Conservation (phyloP, 1,284 basidiomycete genomes). For the Ceraceosorus bombacis region DNA sequence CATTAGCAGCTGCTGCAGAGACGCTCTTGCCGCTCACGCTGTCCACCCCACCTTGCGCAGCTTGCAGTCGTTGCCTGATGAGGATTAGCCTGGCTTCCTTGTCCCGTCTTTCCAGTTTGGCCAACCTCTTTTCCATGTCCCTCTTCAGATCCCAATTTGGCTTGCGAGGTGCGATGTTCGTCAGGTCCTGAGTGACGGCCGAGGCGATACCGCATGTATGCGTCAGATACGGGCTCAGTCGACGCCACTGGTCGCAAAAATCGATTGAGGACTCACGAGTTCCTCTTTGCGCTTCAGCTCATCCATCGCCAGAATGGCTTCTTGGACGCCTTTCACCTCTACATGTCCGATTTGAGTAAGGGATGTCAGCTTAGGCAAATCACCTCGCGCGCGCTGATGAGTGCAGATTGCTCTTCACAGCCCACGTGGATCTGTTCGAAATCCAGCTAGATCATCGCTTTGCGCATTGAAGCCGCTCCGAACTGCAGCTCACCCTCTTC, state of each 20-base stretch:
- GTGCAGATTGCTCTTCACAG: too few relatives aligned
- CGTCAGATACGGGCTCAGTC: background rate
- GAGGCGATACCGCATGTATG: background rate
- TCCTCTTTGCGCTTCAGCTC: conserved; percentile 75
- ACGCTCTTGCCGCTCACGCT: too few relatives aligned
- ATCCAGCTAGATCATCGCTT: too few relatives aligned
- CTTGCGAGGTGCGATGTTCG: conserved; percentile 92
- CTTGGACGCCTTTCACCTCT: conserved; percentile 68
- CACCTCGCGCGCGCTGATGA: too few relatives aligned
- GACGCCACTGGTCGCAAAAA: background rate
- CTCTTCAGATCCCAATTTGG: conserved; percentile 96
- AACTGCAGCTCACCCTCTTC: conserved; percentile 57
- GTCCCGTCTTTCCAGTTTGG: conserved; percentile 78
- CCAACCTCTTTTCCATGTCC: conserved; percentile 80
- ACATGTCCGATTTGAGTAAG: background rate
- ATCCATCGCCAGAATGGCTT: conserved; percentile 75
- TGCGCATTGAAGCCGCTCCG: too few relatives aligned
- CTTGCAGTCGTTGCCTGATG: conserved; percentile 51
- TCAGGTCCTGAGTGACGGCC: conserved; percentile 63
- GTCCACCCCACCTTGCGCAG: too few relatives aligned
- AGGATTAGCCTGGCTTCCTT: conserved; percentile 85
- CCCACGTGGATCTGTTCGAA: too few relatives aligned
- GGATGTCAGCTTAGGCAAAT: too few relatives aligned
- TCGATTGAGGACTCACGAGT: conserved; percentile 59
- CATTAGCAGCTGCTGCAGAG: too few relatives aligned